A percentile compares a stretch with the other conserved stretches of the same genome.
Conservation (phyloP, 208 protist genomes). For the Wallacemonas sp. region DNA sequence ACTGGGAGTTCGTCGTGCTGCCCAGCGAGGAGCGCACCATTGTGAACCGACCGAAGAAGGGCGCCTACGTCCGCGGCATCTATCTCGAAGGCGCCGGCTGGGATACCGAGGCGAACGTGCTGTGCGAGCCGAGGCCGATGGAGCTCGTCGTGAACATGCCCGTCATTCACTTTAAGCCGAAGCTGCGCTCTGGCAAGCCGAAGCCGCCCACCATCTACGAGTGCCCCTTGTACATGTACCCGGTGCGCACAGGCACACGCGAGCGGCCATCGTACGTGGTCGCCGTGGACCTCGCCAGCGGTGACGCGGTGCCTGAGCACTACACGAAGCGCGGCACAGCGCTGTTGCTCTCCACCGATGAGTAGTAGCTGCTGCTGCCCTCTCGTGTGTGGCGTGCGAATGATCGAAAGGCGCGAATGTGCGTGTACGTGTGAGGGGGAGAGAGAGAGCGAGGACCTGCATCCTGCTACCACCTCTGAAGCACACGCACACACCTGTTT, state of each 20-base stretch:
- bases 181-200: conserved; percentile 85
- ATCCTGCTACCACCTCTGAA: no score
- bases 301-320: conserved; percentile 89
- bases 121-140: conserved; percentile 96
- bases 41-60: conserved; percentile 91
- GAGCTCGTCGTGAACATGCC: conserved; percentile 96
- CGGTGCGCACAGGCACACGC: conserved; percentile 94
- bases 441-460: no score
- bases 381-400: no score
- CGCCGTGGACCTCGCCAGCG: conserved; percentile 93
- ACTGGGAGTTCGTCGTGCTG: conserved; percentile 97
- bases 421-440: not conserved
- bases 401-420: not conserved
- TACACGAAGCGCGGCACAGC: conserved; percentile 98
- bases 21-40: conserved; percentile 90
- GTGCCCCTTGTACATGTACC: conserved; percentile 98
- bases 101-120: conserved; percentile 83
- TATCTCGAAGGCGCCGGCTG: conserved; percentile 98
- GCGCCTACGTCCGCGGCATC: conserved; percentile 96
- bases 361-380: conserved; percentile 39
- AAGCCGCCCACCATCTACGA: conserved; percentile 87
- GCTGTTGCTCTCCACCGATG: conserved; percentile 93
- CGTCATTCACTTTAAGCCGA: conserved; percentile 98
- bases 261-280: conserved; percentile 97
- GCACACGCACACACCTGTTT: not conserved